A percentile compares a stretch with the other conserved stretches of the same genome.
phyloP scores from a whole-genome alignment of 805 yeast species.

The Priceomyces castillae region DNA sequence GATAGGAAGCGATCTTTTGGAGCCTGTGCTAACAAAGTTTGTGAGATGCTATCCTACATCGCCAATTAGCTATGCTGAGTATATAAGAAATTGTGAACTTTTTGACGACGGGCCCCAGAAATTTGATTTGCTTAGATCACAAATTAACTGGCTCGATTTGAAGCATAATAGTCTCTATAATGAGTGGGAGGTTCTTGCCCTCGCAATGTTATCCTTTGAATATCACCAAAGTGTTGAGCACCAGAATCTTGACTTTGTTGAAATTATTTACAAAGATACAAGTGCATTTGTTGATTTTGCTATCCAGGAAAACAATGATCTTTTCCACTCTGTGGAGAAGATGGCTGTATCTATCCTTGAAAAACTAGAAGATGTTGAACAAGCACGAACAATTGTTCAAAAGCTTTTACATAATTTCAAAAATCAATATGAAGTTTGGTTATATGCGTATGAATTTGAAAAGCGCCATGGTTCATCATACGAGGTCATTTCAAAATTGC shows the following conservation, averaged over 20 bases:
- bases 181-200: conserved; percentile 34
- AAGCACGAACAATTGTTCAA: conserved; percentile 23
- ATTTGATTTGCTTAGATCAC: conserved; percentile 6
- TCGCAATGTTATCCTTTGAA: conserved; percentile 20
- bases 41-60: conserved; percentile 23
- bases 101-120: conserved; percentile 10
- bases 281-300: conserved; percentile 23
- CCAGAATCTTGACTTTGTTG: conserved; percentile 8
- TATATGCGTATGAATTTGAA: conserved; percentile 42
- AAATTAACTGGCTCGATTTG: conserved; percentile 14
- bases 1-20: conserved; percentile 7
- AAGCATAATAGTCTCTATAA: conserved; percentile 17
- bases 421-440: conserved; percentile 47
- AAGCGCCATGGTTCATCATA: conserved; percentile 21
- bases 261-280: conserved; percentile 19
- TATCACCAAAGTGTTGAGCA: conserved; percentile 4
- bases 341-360: conserved; percentile 34
- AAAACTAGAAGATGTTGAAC: conserved; percentile 22
- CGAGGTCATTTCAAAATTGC: conserved; percentile 21
- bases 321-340: conserved; percentile 45
- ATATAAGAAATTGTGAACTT: conserved; percentile 16
- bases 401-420: conserved; percentile 23
- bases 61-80: conserved; percentile 26
- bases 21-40: conserved; percentile 17
- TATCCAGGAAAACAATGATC: conserved; percentile 25